phyloP scores from a whole-genome alignment of 148 eudicot species.

The Suaeda aralocaspica region DNA sequence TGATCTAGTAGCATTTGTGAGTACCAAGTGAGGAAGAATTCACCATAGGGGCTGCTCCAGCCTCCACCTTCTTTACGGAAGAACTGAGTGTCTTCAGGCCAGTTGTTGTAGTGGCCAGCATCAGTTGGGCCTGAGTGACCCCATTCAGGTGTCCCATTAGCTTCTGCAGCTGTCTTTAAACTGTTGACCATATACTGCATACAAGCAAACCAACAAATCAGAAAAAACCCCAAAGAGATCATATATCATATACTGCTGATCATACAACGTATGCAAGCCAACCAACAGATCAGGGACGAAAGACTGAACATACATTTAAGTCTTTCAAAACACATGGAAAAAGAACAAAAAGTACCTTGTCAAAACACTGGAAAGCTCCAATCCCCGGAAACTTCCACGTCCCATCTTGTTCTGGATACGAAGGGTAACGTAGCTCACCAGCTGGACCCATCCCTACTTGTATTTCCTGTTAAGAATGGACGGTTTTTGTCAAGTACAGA shows the following conservation, averaged over 20 bases:
- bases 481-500: not conserved
- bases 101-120: slow-evolving; percentile 87
- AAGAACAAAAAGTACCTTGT: slow-evolving; percentile 48
- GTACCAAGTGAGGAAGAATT: slow-evolving; percentile 93
- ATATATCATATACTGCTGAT: too few species aligned
- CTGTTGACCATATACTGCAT: slow-evolving; percentile 82
- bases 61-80: slow-evolving; percentile 82
- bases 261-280: too few species aligned
- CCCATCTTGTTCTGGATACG: slow-evolving; percentile 90
- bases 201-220: not conserved
- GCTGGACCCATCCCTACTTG: slow-evolving; percentile 99
- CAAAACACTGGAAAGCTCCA: slow-evolving; percentile 95
- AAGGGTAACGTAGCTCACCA: slow-evolving; percentile 97
- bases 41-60: slow-evolving; percentile 68
- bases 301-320: too few species aligned
- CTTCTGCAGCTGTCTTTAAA: slow-evolving; percentile 87
- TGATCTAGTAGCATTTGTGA: slow-evolving; percentile 82
- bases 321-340: not conserved
- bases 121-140: slow-evolving; percentile 90
- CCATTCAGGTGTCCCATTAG: slow-evolving; percentile 82
- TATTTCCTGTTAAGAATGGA: slow-evolving; percentile 56
- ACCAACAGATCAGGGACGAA: too few species aligned
- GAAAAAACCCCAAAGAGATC: not conserved
- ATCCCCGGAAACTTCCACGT: slow-evolving; percentile 95
- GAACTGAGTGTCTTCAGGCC: slow-evolving; percentile 96